phyloP scores from a whole-genome alignment of 805 yeast genomes.

The Saturnispora zaruensis region DNA sequence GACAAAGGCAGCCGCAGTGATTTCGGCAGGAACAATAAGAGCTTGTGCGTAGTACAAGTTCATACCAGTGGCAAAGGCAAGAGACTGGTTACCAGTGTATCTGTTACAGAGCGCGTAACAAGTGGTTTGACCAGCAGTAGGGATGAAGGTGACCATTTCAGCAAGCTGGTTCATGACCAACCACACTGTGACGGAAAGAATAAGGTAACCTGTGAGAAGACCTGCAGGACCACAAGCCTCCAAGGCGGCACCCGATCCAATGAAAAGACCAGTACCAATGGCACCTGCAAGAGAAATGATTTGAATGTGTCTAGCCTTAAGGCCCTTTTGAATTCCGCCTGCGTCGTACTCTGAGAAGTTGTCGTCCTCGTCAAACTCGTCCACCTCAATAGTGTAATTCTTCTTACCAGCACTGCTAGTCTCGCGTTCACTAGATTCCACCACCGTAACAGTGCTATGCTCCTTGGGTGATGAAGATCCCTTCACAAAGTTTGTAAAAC shows the following conservation, averaged over 20 bases:
- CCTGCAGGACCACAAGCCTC: slow-evolving; percentile 27
- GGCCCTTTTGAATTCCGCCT: slow-evolving; percentile 30
- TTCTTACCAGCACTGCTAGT: not conserved
- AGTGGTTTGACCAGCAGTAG: slow-evolving; percentile 45
- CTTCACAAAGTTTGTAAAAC: not conserved
- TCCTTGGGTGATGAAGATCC: not conserved
- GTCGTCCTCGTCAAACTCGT: slow-evolving; percentile 4
- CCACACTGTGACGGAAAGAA: slow-evolving; percentile 56
- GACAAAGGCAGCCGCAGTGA: slow-evolving; percentile 54
- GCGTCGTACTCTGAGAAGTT: not conserved
- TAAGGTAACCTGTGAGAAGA: slow-evolving; percentile 49
- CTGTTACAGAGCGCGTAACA: slow-evolving; percentile 22
- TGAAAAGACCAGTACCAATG: slow-evolving; percentile 55
- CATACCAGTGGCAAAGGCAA: slow-evolving; percentile 30
- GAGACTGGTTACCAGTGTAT: slow-evolving; percentile 23
- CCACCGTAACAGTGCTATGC: not conserved
- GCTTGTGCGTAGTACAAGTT: slow-evolving; percentile 30
- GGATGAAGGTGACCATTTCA: slow-evolving; percentile 55
- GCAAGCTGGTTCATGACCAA: slow-evolving; percentile 57
- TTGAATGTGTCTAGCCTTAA: slow-evolving; percentile 44
- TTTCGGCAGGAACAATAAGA: slow-evolving; percentile 36
- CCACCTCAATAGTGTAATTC: slow-evolving; percentile 6
- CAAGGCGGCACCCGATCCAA: slow-evolving; percentile 41
- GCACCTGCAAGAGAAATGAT: slow-evolving; percentile 67
- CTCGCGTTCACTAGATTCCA: not conserved